Evolutionary conservation across 805 yeast genomes (phyloP).

Genomic region (Phaffomyces thermotolerans): DNA sequence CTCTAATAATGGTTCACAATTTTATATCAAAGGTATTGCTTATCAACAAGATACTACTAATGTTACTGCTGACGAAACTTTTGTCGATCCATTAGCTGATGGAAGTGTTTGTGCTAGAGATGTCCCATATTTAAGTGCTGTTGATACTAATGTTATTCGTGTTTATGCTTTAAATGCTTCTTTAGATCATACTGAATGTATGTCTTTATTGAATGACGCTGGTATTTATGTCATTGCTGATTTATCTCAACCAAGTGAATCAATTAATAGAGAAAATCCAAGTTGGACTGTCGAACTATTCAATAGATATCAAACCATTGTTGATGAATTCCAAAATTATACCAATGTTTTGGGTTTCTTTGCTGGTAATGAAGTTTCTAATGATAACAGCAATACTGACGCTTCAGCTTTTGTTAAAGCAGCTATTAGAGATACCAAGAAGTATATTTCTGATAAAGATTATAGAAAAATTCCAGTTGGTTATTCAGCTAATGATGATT

Average conservation of each 20-base stretch:
- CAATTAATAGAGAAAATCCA: slow-evolving; percentile 59
- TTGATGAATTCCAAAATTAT: slow-evolving; percentile 62
- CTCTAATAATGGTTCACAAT: slow-evolving; percentile 73
- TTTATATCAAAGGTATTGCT: slow-evolving; percentile 71
- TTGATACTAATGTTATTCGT: slow-evolving; percentile 64
- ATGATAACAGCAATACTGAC: slow-evolving; percentile 54
- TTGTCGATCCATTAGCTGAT: slow-evolving; percentile 69
- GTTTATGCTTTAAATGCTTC: slow-evolving; percentile 68
- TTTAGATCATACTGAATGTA: slow-evolving; percentile 61
- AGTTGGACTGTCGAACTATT: slow-evolving; percentile 56
- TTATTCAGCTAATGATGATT: slow-evolving; percentile 75
- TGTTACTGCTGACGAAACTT: slow-evolving; percentile 36
- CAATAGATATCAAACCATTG: slow-evolving; percentile 61
- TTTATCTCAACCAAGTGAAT: slow-evolving; percentile 56
- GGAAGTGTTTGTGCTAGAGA: slow-evolving; percentile 58
- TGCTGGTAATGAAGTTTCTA: slow-evolving; percentile 83
- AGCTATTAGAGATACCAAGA: slow-evolving; percentile 70
- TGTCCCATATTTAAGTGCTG: slow-evolving; percentile 56
- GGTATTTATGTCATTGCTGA: slow-evolving; percentile 81
- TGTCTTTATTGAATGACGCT: slow-evolving; percentile 58
- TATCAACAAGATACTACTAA: slow-evolving; percentile 65
- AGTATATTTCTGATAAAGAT: slow-evolving; percentile 51
- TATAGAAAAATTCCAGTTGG: slow-evolving; percentile 75
- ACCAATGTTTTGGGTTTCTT: slow-evolving; percentile 74
- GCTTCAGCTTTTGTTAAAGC: slow-evolving; percentile 82